A percentile compares a stretch with the other conserved stretches of the same genome.
These are phyloP conservation scores for Backusella westeae DNA, from an alignment of 192 early-diverging fungal species.

Conservation along the genomic window DNA sequence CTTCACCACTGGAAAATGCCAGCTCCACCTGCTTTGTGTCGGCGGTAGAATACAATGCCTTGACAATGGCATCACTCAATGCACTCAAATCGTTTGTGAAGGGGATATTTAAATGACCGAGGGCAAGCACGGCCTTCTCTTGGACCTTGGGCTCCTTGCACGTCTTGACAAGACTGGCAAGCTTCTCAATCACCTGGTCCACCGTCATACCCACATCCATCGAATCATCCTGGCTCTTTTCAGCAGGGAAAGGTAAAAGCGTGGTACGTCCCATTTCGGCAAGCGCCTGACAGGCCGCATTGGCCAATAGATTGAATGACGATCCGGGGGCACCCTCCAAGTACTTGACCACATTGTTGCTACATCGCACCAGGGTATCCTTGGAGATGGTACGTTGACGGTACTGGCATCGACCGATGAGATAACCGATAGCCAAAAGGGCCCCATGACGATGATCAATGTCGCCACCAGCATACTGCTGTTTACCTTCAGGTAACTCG, in stretches of 20 bases:
- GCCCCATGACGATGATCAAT: constrained; percentile 66
- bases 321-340: constrained; percentile 40
- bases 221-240: neutral
- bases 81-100: neutral
- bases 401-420: constrained; percentile 62
- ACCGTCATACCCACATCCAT: constrained; percentile 25
- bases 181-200: constrained; percentile 24
- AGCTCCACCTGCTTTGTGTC: constrained; percentile 78
- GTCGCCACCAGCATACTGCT: constrained; percentile 13
- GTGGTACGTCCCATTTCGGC: constrained; percentile 71
- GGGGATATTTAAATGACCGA: constrained; percentile 68
- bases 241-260: constrained; percentile 34
- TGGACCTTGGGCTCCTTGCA: constrained; percentile 77
- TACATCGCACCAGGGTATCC: constrained; percentile 37
- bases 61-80: constrained; percentile 32
- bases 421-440: constrained; percentile 64
- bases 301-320: constrained; percentile 47
- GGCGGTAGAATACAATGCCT: constrained; percentile 37
- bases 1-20: constrained; percentile 84
- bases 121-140: constrained; percentile 65
- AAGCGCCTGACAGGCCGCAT: constrained; percentile 65
- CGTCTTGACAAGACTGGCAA: constrained; percentile 46
- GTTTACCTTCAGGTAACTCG: constrained; percentile 20
- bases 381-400: constrained; percentile 43
- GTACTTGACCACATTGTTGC: constrained; percentile 44